phyloP scores from a whole-genome alignment of 495 filamentous ascomycete genomes.

The Arthonia radiata region DNA sequence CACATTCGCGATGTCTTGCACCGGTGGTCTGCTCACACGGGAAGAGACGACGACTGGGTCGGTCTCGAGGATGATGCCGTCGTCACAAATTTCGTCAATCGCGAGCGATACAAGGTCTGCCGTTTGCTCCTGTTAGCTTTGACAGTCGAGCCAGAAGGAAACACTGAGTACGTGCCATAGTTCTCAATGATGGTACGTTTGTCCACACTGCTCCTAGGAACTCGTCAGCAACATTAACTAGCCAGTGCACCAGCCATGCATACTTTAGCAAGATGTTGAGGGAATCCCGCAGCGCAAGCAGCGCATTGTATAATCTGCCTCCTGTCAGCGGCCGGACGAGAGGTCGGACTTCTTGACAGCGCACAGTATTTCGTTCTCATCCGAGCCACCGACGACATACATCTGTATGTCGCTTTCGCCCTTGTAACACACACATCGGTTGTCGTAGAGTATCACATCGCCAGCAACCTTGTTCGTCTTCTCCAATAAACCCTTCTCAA shows the following conservation, averaged over 20 bases:
- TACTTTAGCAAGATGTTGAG: conserved; percentile 85
- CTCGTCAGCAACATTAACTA: conserved; percentile 3
- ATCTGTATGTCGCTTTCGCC: conserved; percentile 92
- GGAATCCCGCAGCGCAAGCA: conserved; percentile 68
- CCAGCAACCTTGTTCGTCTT: conserved; percentile 90
- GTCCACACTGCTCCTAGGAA: conserved; percentile 60
- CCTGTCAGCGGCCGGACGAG: no score
- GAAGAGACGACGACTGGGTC: conserved; percentile 82
- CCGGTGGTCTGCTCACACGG: conserved; percentile 74
- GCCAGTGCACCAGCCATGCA: no score
- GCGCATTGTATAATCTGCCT: conserved; percentile 85
- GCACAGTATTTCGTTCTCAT: conserved; percentile 94
- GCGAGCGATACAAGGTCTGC: conserved; percentile 44
- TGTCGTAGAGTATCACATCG: conserved; percentile 93
- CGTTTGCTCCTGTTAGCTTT: no score
- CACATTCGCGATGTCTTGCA: conserved; percentile 65
- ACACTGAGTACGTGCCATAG: conserved; percentile 46
- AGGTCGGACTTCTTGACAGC: no score
- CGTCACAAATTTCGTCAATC: conserved; percentile 89
- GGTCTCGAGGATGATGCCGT: conserved; percentile 89
- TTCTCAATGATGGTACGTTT: conserved; percentile 96
- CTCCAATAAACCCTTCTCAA: conserved; percentile 85
- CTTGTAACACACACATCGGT: conserved; percentile 89
- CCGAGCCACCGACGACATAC: conserved; percentile 73
- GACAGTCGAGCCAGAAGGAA: no score